Base-by-base conservation (phyloP, 768 basidiomycete genomes). In the Tylopilus vinaceipallidus region DNA sequence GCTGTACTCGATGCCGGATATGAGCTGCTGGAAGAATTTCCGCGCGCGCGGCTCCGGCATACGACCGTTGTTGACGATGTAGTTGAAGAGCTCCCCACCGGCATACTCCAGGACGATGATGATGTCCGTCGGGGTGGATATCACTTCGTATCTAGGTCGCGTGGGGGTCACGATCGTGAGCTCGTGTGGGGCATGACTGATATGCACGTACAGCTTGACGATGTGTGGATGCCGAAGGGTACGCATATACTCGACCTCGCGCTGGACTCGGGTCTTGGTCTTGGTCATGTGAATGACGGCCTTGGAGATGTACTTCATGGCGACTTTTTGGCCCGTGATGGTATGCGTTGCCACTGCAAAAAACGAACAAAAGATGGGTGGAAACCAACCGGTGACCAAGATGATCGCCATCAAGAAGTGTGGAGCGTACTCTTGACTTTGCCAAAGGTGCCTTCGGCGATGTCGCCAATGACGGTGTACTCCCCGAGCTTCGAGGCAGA, bases 41-140 rank as follows among this genome's bases (percentile, higher is more conserved):
- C 97, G 82, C 1, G 92, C 95, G 55, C 86, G 86, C 29, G 78
- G 74, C 64, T 98, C 95, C 30, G 83, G 74, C 88, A 98, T 94
- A 50, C 88, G 80, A 9, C 97, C 97, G 52, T 95, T 82, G n/a
- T 80, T 77, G 52, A 97, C 95, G 63, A 98, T 98, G 72, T 95
- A 97, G 70, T 98, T 93, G 79, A 99, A 99, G 6, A 99, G 80
- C 62, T 99, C 97, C 53, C 93, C 94, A 0, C 90, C 89, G 3
- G 94, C 95, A 67, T 86, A 98, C 68, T 99, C 97, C 47, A 98
- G 84, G 26, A 99, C 97, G 71, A 99, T 97, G 65, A 99, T 95
- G 60, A 99, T 97, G 66, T 98, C 93, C 2, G 88, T 90, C 0
- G 91, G 84, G 0, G 95, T 97, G 8, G 91, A 93, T 57, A 98